Conservation (phyloP, 2,329 filamentous ascomycete genomes). For the Phialophora macrospora region DNA sequence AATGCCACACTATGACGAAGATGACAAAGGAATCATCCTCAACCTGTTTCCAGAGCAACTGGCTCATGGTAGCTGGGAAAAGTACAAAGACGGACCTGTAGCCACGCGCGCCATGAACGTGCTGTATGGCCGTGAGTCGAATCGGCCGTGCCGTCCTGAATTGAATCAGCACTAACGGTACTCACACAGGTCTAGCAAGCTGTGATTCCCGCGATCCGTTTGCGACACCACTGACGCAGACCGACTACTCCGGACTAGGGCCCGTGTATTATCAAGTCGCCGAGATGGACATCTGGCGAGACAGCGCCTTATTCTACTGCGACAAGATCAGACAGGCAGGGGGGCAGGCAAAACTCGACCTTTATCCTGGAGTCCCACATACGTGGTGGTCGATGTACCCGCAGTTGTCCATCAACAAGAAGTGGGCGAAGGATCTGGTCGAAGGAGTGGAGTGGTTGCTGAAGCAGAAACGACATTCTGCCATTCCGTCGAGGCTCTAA, state of each 20-base stretch:
- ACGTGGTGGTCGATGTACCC: slow-evolving; percentile 29
- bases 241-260: slow-evolving; percentile 22
- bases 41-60: slow-evolving; percentile 25
- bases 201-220: background rate
- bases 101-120: slow-evolving; percentile 20
- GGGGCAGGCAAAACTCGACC: slow-evolving; percentile 19
- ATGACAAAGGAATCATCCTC: slow-evolving; percentile 7
- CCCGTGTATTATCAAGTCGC: slow-evolving; percentile 29
- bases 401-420: slow-evolving; percentile 28
- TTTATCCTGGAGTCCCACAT: slow-evolving; percentile 30
- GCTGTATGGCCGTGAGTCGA: slow-evolving; percentile 23
- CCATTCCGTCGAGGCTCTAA: slow-evolving; percentile 6
- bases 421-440: slow-evolving; percentile 26
- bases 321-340: slow-evolving; percentile 25
- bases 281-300: slow-evolving; percentile 31
- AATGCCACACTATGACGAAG: slow-evolving; percentile 15
- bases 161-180: background rate
- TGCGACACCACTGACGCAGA: slow-evolving; percentile 18
- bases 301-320: slow-evolving; percentile 29
- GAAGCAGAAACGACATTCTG: slow-evolving; percentile 1
- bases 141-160: background rate
- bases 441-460: slow-evolving; percentile 28
- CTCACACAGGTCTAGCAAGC: slow-evolving; percentile 18
- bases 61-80: slow-evolving; percentile 21
- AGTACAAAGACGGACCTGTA: slow-evolving; percentile 26